phyloP scores from a whole-genome alignment of 2,329 filamentous ascomycete genomes.

The Ophiostoma himal-ulmi region DNA sequence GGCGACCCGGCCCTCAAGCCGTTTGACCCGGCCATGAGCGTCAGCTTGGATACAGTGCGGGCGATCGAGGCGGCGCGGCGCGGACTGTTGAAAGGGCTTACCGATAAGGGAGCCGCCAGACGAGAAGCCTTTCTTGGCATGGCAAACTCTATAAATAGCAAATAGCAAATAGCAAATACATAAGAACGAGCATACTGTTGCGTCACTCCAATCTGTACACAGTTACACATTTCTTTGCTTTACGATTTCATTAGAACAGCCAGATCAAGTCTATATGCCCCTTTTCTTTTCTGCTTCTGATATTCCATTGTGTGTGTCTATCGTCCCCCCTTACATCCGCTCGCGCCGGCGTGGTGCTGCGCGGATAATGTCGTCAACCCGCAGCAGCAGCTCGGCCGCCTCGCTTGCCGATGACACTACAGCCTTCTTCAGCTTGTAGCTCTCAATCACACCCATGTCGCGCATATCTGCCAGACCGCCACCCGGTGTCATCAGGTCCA shows the following conservation, averaged over 20 bases:
- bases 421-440: conserved; percentile 97
- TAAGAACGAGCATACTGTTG: background rate
- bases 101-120: background rate
- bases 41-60: conserved; percentile 55
- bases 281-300: conserved; percentile 1
- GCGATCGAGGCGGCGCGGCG: conserved; percentile 46
- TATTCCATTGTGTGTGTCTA: background rate
- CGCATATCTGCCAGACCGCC: conserved; percentile 95
- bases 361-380: conserved; percentile 97
- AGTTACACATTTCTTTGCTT: background rate
- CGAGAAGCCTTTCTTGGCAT: conserved; percentile 14
- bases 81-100: conserved; percentile 31
- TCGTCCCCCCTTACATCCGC: conserved; percentile 36
- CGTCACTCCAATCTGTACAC: background rate
- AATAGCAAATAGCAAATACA: background rate
- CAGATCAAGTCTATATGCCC: conserved; percentile 5
- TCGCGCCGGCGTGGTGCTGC: conserved; percentile 80
- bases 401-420: conserved; percentile 95
- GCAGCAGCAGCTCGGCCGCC: conserved; percentile 86
- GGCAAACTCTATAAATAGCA: background rate
- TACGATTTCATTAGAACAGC: conserved; percentile 3
- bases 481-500: conserved; percentile 83
- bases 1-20: conserved; percentile 62
- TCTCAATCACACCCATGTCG: conserved; percentile 90
- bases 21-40: conserved; percentile 71